These are phyloP conservation scores for Nicotiana attenuata DNA, from an alignment of 257 asterid species.

Conservation along the genomic window DNA sequence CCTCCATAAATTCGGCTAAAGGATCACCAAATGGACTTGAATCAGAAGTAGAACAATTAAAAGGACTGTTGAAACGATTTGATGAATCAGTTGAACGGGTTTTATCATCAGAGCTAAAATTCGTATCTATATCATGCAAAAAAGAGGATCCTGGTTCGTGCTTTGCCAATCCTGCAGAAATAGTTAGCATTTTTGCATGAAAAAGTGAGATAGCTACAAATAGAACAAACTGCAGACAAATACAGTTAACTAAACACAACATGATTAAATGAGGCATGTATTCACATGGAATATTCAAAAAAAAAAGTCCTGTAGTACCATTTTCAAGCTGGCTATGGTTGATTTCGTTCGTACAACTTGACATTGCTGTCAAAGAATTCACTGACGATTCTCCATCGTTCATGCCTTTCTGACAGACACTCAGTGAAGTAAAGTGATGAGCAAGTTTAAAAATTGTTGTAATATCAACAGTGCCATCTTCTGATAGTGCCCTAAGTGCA, in stretches of 20 bases:
- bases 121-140: slow-evolving; percentile 8
- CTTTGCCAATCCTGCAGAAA: background rate
- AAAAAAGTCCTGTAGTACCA: background rate
- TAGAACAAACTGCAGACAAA: background rate
- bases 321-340: background rate
- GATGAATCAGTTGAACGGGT: background rate
- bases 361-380: background rate
- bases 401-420: background rate
- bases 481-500: slow-evolving; percentile 25
- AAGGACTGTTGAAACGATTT: background rate
- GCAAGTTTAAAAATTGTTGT: slow-evolving; percentile 18
- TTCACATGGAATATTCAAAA: background rate
- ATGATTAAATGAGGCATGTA: background rate
- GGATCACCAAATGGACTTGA: slow-evolving; percentile 10
- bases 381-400: background rate
- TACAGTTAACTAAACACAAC: background rate
- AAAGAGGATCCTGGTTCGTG: slow-evolving; percentile 1
- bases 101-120: slow-evolving; percentile 4
- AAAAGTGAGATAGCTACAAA: background rate
- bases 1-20: slow-evolving; percentile 8
- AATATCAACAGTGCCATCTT: slow-evolving; percentile 15
- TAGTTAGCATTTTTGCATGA: background rate
- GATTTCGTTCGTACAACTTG: background rate
- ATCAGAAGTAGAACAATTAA: background rate
- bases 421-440: slow-evolving; percentile 4